Evolutionary conservation across 108 stramenopile species (phyloP), one percentile per base, ranked within the genome.

Genomic region (Cyclotella atomus): DNA sequence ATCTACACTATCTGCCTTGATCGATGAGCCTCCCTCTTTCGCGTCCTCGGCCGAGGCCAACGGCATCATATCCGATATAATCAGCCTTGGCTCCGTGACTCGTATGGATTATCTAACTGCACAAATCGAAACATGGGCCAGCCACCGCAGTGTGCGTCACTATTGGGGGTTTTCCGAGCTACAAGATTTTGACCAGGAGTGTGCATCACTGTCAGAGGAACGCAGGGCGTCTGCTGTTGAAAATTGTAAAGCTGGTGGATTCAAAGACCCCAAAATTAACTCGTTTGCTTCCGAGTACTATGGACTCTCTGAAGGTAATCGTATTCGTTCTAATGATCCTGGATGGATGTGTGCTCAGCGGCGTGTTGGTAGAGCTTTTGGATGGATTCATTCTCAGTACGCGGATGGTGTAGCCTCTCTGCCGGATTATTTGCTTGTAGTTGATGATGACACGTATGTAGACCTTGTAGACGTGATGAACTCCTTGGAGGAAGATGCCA

Each of bases 341-440:
- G 79, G 66, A 2, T 80, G 79, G 79, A 27, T 80, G 1, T 80
- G 79, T 54, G 79, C 79, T 3, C 79, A 80, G 34, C 65, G 73
- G 15, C 65, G 79, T 20, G 63, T 66, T 0, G 68, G 68, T 0
- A 27, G 68, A 7, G 55, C 68, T 21, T 59, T 70, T 27, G 68
- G 55, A 2, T 70, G 68, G 68, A n/a, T 70, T 3, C 55, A 70
- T 38, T 20, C 54, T 3, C 68, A 70, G 54, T 70, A 70, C 57
- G 7, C 6, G 14, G 56, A 34, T 1, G 28, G 20, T n/a, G 17
- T 45, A 16, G 24, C 45, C 0, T 24, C 1, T 0, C 1, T 65
- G 8, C 64, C 64, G 4, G 64, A 65, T 5, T 49, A 32, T n/a
- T 14, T 65, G 16, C 1, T 65, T 24, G 19, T 53, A 4, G 67